These are phyloP conservation scores for Cercophora samala DNA, from an alignment of 495 filamentous ascomycete genomes.

Conservation along the genomic window DNA sequence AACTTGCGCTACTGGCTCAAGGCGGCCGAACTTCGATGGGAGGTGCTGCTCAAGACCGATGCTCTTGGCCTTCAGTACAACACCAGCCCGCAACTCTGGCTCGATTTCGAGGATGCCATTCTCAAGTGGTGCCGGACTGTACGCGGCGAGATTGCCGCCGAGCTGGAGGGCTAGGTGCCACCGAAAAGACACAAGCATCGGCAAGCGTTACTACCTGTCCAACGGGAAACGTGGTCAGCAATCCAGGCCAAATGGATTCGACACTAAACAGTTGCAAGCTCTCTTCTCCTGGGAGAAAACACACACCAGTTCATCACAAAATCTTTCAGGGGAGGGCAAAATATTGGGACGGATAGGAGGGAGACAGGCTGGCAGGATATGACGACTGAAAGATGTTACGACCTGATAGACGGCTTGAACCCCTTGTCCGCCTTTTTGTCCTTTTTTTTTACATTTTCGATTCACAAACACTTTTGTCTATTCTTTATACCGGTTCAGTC, in stretches of 20 bases:
- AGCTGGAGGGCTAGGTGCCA: slow-evolving; percentile 25
- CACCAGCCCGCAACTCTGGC: slow-evolving; percentile 63
- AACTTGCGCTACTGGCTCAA: slow-evolving; percentile 96
- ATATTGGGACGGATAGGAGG: not conserved
- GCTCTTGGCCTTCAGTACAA: slow-evolving; percentile 80
- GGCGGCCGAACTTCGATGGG: slow-evolving; percentile 91
- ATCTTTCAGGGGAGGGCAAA: not conserved
- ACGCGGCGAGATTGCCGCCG: slow-evolving; percentile 64
- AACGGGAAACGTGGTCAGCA: not conserved
- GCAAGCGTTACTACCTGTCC: not conserved
- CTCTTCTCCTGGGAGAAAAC: not conserved
- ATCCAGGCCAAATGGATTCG: not conserved
- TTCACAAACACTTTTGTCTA: not conserved
- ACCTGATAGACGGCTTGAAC: slow-evolving; percentile 1
- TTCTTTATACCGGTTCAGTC: not conserved
- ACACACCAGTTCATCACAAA: not conserved
- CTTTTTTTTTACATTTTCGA: not conserved
- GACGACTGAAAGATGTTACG: slow-evolving; percentile 7
- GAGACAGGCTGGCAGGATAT: slow-evolving; percentile 1
- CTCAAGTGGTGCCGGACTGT: slow-evolving; percentile 74
- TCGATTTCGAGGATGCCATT: slow-evolving; percentile 74
- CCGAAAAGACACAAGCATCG: not conserved
- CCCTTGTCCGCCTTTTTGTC: not conserved
- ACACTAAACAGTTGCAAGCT: not conserved
- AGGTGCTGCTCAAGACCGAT: slow-evolving; percentile 78